These are phyloP conservation scores for Annulohypoxylon stygium DNA, from an alignment of 495 filamentous ascomycete genomes.

Conservation along the genomic window DNA sequence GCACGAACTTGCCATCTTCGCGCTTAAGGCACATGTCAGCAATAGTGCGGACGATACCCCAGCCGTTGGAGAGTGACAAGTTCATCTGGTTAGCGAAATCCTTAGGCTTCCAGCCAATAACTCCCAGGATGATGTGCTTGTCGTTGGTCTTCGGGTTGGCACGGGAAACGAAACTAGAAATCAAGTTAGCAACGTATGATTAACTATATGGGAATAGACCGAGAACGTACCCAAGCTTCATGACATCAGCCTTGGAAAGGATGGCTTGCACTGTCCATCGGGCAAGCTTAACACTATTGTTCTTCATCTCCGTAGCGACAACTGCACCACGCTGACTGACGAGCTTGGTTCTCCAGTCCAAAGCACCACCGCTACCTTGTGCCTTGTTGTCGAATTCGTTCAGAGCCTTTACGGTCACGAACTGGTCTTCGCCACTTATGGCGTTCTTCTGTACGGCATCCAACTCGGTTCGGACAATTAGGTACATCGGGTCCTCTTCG, in stretches of 20 bases:
- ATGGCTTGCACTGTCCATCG: slow-evolving; percentile 97
- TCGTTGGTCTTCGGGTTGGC: slow-evolving; percentile 89
- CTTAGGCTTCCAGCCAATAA: slow-evolving; percentile 94
- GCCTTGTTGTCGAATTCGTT: slow-evolving; percentile 99
- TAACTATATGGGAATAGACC: not conserved
- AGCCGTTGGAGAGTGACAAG: slow-evolving; percentile 93
- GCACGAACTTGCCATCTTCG: slow-evolving; percentile 78
- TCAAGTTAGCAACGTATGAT: slow-evolving; percentile 40
- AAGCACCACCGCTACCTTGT: slow-evolving; percentile 89
- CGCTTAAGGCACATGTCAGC: slow-evolving; percentile 86
- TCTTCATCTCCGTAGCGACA: slow-evolving; percentile 99
- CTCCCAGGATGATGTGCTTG: slow-evolving; percentile 93
- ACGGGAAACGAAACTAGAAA: slow-evolving; percentile 87
- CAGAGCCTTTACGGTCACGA: slow-evolving; percentile 91
- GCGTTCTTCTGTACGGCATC: slow-evolving; percentile 96
- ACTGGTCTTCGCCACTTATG: slow-evolving; percentile 87
- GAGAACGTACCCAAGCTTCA: slow-evolving; percentile 88
- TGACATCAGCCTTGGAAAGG: slow-evolving; percentile 92
- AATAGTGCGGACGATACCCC: slow-evolving; percentile 98
- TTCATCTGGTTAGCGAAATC: slow-evolving; percentile 99
- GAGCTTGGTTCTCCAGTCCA: slow-evolving; percentile 97
- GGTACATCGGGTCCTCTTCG: slow-evolving; percentile 89
- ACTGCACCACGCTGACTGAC: slow-evolving; percentile 93
- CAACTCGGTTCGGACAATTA: slow-evolving; percentile 95
- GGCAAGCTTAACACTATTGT: slow-evolving; percentile 98